Conservation (phyloP, 2,329 filamentous ascomycete genomes). For the Cadophora luteo-olivacea region DNA sequence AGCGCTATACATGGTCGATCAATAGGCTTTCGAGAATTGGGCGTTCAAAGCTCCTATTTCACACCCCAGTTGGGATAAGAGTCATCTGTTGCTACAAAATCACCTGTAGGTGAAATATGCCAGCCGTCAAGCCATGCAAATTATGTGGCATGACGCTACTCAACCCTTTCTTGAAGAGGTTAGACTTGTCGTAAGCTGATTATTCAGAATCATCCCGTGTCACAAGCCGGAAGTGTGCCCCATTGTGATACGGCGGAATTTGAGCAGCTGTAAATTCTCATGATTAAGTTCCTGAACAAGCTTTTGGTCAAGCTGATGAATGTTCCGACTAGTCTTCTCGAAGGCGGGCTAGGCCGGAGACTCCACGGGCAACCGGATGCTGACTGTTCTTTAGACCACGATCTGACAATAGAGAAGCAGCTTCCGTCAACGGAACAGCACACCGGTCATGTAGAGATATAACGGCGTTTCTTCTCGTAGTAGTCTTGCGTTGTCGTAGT, state of each 20-base stretch:
- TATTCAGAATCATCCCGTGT: not conserved
- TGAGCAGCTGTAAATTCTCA: not conserved
- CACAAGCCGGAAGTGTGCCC: not conserved
- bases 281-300: constrained; percentile 14
- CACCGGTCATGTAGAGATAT: constrained; percentile 1
- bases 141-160: constrained; percentile 1
- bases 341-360: not conserved
- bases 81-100: not conserved
- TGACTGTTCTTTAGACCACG: not conserved
- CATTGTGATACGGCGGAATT: not conserved
- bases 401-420: too few species aligned
- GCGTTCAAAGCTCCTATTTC: too few species aligned
- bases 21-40: not conserved
- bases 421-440: not conserved
- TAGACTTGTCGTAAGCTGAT: constrained; percentile 11
- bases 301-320: constrained; percentile 13
- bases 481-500: not conserved
- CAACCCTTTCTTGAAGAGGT: not conserved
- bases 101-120: not conserved
- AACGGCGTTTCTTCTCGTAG: not conserved
- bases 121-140: not conserved
- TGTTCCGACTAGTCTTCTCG: constrained; percentile 11
- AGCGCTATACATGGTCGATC: not conserved
- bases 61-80: too few species aligned
- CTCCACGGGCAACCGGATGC: not conserved